Conservation (phyloP, 2,329 filamentous ascomycete genomes). For the Talaromyces sp. region DNA sequence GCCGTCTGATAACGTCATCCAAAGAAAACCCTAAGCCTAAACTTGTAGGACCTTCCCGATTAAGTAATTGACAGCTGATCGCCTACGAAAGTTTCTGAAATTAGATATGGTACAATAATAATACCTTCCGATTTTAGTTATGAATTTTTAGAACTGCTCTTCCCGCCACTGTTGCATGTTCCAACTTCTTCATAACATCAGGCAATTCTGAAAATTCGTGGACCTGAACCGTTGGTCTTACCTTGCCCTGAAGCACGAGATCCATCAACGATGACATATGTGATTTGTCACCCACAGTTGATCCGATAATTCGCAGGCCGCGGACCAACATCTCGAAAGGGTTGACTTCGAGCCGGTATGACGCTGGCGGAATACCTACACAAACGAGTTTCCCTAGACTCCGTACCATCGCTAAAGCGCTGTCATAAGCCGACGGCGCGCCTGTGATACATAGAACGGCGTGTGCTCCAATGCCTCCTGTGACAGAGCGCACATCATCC, state of each 20-base stretch:
- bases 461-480: constrained; percentile 5
- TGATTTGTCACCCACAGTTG: not conserved
- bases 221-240: not conserved
- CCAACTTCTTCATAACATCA: not conserved
- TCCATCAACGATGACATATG: not conserved
- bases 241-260: not conserved
- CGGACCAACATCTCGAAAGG: not conserved
- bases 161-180: not conserved
- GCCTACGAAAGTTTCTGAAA: too few species aligned
- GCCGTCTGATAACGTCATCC: too few species aligned
- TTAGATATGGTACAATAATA: not conserved
- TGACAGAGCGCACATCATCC: not conserved
- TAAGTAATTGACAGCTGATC: too few species aligned
- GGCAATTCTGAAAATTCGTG: not conserved
- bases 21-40: not conserved
- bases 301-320: not conserved
- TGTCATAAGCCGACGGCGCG: not conserved
- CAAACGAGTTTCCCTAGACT: constrained; percentile 3
- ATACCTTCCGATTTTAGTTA: not conserved
- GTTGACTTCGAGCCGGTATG: not conserved
- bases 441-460: constrained; percentile 4
- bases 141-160: not conserved
- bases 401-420: constrained; percentile 1
- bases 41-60: too few species aligned
- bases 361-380: constrained; percentile 1